Percentiles rank a stretch among this genome's conserved stretches.
Conservation (phyloP, 306 rosid species). For the Cicer bijugum region DNA sequence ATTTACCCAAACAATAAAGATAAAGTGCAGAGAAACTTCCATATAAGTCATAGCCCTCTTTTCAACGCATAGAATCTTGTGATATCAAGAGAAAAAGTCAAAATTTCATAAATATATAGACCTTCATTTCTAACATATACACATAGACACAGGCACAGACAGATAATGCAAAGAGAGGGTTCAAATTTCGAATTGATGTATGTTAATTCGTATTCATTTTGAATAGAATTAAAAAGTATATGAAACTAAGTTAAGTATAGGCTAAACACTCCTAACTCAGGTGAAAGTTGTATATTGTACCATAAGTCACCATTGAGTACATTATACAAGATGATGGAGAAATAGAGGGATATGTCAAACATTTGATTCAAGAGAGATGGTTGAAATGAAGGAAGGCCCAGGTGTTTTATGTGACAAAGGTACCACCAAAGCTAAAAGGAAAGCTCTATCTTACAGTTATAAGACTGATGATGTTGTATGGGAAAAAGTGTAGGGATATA, state of each 20-base stretch:
- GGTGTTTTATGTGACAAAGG: neutral
- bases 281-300: neutral
- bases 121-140: neutral
- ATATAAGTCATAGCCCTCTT: neutral
- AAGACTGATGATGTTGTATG: neutral
- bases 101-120: neutral
- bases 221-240: neutral
- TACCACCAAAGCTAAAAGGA: neutral
- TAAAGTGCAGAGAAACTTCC: neutral
- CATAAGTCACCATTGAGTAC: neutral
- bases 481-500: no score
- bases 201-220: slow-evolving; percentile 7
- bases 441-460: neutral
- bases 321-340: neutral
- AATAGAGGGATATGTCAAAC: neutral
- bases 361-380: neutral
- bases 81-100: slow-evolving; percentile 20
- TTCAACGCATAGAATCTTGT: slow-evolving; percentile 29
- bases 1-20: slow-evolving; percentile 33
- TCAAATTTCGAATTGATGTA: neutral
- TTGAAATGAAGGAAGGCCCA: neutral
- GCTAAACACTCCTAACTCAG: neutral
- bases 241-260: neutral
- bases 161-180: neutral
- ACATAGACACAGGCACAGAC: neutral